These are phyloP conservation scores for Kodamaea derodonti DNA, from an alignment of 1,139 yeast species.

Conservation along the genomic window DNA sequence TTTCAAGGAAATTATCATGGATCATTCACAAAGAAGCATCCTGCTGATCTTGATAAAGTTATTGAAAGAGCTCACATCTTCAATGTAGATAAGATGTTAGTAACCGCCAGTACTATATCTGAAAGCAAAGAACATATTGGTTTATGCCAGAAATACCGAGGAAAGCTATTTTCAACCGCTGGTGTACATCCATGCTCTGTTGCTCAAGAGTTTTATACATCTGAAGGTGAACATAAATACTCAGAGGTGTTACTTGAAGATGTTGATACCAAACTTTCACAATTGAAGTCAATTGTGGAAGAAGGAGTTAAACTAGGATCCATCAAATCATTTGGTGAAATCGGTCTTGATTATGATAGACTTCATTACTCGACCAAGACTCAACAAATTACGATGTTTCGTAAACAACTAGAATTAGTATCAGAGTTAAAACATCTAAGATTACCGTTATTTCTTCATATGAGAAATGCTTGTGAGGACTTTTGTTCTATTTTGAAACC, in stretches of 20 bases:
- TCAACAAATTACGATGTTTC: constrained; percentile 66
- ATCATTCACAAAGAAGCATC: constrained; percentile 46
- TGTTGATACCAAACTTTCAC: constrained; percentile 36
- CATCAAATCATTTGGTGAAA: constrained; percentile 84
- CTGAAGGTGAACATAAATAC: constrained; percentile 12
- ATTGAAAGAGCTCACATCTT: constrained; percentile 61
- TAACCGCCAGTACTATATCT: constrained; percentile 75
- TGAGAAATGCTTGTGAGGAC: constrained; percentile 85
- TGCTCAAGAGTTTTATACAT: constrained; percentile 46
- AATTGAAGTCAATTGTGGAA: constrained; percentile 47
- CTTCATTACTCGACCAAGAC: constrained; percentile 68
- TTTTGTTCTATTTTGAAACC: constrained; percentile 63
- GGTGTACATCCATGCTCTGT: constrained; percentile 96
- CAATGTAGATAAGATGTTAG: constrained; percentile 65
- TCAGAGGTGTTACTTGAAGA: constrained; percentile 18
- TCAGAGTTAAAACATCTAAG: constrained; percentile 41
- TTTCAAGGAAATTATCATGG: constrained; percentile 79
- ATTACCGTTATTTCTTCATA: constrained; percentile 82
- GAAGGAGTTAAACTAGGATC: constrained; percentile 48
- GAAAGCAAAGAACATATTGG: constrained; percentile 53
- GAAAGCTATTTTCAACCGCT: constrained; percentile 59
- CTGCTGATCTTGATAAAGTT: constrained; percentile 60
- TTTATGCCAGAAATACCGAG: constrained; percentile 29
- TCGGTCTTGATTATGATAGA: constrained; percentile 91
- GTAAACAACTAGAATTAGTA: constrained; percentile 65